Base-by-base conservation (phyloP, 768 basidiomycete species). In the Gloeostereum incarnatum region DNA sequence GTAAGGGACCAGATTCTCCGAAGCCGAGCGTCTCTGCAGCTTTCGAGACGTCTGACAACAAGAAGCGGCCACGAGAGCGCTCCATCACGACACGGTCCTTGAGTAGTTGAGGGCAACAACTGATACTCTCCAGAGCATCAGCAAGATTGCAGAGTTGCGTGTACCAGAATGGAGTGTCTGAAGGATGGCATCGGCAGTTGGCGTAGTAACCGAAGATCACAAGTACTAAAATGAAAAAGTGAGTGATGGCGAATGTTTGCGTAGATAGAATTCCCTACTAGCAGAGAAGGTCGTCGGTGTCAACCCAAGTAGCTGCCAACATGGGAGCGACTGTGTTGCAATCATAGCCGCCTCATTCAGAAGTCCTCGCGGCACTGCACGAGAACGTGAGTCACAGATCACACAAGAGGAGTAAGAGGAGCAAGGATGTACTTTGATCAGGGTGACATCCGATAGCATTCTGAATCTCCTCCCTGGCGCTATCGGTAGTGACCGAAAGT, bases 111-210 rank as follows among this genome's bases (percentile, higher is more conserved):
- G 60, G 71, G 47, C 57, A 75, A 20, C 49, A 65, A 21, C 68
- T 68, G 38, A 68, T 60, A 35, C 63, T 61, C 38, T 72, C 60
- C 42, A 85, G 61, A 11, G 62, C 54, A 38, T 63, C 59, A 10
- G 77, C 63, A 38, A 87, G 62, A 29, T 58, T 56, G 21, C 61
- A 65, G 29, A 89, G 59, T 38, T 67, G 63, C 2, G 73, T 69
- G 55, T 85, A 88, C 54, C 87, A 82, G 10, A 59, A 52, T 3
- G 75, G 46, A 0, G 85, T 88, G 25, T 66, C 59, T 3, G 57
- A 61, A 21, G 85, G 84, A 49, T 89, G 78, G 55, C 88, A 91
- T 42, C 85, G 81, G 51, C 77, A 82, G 55, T 90, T 85, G 0
- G 84, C 79, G 39, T 79, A 58, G 49, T 90, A 91, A 1, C 78